Base-by-base conservation (phyloP, 768 basidiomycete genomes). In the Galerina sulciceps region DNA sequence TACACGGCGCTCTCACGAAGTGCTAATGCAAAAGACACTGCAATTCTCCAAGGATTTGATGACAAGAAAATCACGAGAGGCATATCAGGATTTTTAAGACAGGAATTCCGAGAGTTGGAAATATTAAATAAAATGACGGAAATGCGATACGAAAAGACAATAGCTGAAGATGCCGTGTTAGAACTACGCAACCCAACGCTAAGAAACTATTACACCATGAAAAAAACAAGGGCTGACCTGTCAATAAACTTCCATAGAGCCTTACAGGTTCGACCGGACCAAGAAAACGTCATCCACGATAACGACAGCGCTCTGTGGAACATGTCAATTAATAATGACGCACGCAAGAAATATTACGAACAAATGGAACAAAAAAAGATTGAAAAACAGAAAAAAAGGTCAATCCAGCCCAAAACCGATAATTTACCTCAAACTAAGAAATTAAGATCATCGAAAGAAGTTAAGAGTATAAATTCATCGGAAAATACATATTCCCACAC, bases 21-120 rank as follows among this genome's bases (percentile, higher is more conserved):
- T 3, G 15, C 51, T 4, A 41, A n/a, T 15, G 51, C 51, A 0
- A 6, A 36, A 4, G 38, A 23, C 1, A 40, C 51, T 10, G 20
- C 38, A 20, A 52, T 52, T 2, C 18, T 52, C 10, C 18, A 52
- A 14, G 37, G 20, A 1, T 52, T 22, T 41, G 34, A 36, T 11
- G 20, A 40, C 1, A 1, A 40, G 4, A 40, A 40, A 41, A 52
- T 52, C 1, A 40, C 36, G 0, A 41, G 26, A 41, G 38, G 38
- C 2, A 13, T 41, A 14, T 41, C 36, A 4, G 51, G 51, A 3
- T 20, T 6, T 2, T 37, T 52, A 18, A 14, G 51, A 40, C 51
- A 52, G 23, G 51, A 52, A 22, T 52, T 52, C 18, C 40, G 51
- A 11, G 51, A 52, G 14, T 13, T 52, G 6, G 51, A 52, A 20